Evolutionary conservation across 2,329 filamentous ascomycete genomes (phyloP), one percentile per base, ranked within the genome.

Genomic region (Nothopassalora personata): DNA sequence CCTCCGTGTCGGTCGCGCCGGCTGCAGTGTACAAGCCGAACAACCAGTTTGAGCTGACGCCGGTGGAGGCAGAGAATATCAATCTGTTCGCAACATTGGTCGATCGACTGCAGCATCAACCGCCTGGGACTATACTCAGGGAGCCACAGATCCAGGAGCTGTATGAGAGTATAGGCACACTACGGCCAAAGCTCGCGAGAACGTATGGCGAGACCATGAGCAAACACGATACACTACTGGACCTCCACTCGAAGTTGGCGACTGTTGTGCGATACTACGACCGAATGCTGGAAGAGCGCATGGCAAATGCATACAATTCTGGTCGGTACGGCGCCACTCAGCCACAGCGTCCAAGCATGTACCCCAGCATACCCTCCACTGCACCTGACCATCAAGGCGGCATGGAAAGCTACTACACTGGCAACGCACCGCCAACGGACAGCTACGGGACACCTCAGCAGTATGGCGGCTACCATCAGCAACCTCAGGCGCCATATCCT

Each of bases 191-290:
- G 74, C 80, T 99, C 57, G 94, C 94, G 4, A 85, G 94, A 58
- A 97, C 93, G 0, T 97, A 97, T 71, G 94, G 94, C 57, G 94
- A 99, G 77, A 97, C 94, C 0, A 97, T 99, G 94, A 97, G 94
- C 83, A 99, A 99, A 75, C 94, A 97, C 74, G 92, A 99, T 73
- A 94, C 93, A 0, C 81, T 99, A 9, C 83, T 97, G 27, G 94
- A 99, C 73, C 80, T 99, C 0, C 94, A 99, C 72, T 89, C 91
- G 18, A 99, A 99, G 73, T 80, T 99, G 27, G 94, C 93, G 0
- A 97, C 93, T 0, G 94, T 97, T 28, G 94, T 99, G 5, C 86
- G 94, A 34, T 97, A 97, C 72, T 99, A 99, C 71, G 94, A 99
- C 74, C 86, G 91, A 45, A 97, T 99, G 94, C 82, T 99, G 15